A percentile compares a stretch with the other conserved stretches of the same genome.
Evolutionary conservation across 306 rosid species (phyloP).

Genomic region (Sechiopsis laciniata): DNA sequence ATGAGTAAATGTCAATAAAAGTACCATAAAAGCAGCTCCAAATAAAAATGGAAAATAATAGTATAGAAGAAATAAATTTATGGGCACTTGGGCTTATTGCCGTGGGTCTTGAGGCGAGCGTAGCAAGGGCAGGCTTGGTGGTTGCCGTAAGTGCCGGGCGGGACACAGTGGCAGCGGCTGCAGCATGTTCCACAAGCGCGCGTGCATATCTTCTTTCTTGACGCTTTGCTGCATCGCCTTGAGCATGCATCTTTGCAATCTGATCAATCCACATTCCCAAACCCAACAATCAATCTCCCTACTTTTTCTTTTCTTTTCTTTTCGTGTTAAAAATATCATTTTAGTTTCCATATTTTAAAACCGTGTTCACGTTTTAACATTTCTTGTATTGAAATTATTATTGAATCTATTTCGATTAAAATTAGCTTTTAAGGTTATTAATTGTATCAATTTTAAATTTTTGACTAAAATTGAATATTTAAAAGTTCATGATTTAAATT

Average conservation of each 20-base stretch:
- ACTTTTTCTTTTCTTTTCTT: too few relatives aligned
- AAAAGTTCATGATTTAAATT: too few relatives aligned
- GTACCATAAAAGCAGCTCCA: not conserved
- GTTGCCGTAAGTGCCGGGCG: slow-evolving; percentile 55
- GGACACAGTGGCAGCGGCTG: slow-evolving; percentile 50
- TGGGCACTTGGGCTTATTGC: slow-evolving; percentile 55
- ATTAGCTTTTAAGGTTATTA: too few relatives aligned
- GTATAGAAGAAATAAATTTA: slow-evolving; percentile 11
- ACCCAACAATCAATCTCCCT: too few relatives aligned
- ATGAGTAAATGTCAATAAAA: not conserved
- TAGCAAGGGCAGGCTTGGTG: slow-evolving; percentile 50
- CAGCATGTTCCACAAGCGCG: slow-evolving; percentile 53
- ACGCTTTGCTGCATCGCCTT: slow-evolving; percentile 43
- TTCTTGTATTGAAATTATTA: too few relatives aligned
- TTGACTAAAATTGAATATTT: too few relatives aligned
- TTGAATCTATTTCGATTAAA: too few relatives aligned
- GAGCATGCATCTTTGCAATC: slow-evolving; percentile 45
- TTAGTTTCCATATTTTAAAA: too few relatives aligned
- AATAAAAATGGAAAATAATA: not conserved
- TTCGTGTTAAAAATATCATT: too few relatives aligned
- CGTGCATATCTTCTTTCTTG: slow-evolving; percentile 40
- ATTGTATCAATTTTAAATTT: too few relatives aligned
- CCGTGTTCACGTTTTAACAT: too few relatives aligned
- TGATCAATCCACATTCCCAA: not conserved
- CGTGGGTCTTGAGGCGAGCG: slow-evolving; percentile 53